phyloP scores from a whole-genome alignment of 106 monocot genomes.

The Apostasia ramifera region DNA sequence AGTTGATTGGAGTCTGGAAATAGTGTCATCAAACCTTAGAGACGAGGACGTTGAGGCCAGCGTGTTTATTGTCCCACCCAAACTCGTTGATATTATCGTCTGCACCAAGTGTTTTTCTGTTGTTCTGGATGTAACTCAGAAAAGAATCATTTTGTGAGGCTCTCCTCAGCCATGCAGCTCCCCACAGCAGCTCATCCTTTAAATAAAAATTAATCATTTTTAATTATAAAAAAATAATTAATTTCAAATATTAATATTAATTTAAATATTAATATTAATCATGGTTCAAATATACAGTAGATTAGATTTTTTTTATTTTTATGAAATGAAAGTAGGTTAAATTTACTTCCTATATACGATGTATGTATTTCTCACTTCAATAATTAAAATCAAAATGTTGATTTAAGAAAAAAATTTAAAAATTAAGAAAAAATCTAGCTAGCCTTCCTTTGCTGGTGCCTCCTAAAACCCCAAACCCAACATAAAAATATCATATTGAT shows the following conservation, averaged over 20 bases:
- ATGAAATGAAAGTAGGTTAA: no score
- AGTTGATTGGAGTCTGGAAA: neutral
- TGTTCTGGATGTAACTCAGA: constrained; percentile 67
- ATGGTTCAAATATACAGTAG: neutral
- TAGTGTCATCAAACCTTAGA: constrained; percentile 37
- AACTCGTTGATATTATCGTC: constrained; percentile 85
- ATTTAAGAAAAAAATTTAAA: no score
- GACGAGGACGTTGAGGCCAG: constrained; percentile 84
- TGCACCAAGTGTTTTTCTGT: constrained; percentile 72
- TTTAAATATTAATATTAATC: neutral
- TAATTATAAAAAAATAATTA: neutral
- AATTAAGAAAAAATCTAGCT: no score
- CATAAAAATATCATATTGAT: no score
- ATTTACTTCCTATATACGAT: no score
- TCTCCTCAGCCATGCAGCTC: constrained; percentile 81
- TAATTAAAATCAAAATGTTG: no score
- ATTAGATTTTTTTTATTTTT: neutral
- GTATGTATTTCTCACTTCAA: no score
- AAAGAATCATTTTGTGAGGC: constrained; percentile 56
- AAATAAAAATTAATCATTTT: neutral
- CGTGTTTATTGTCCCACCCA: constrained; percentile 98
- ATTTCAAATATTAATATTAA: neutral
- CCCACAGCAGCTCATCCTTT: constrained; percentile 92
- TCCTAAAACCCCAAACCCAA: no score
- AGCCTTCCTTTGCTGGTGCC: no score